Conservation (phyloP, 1,139 yeast genomes). For the Candida tetrigidarum region DNA sequence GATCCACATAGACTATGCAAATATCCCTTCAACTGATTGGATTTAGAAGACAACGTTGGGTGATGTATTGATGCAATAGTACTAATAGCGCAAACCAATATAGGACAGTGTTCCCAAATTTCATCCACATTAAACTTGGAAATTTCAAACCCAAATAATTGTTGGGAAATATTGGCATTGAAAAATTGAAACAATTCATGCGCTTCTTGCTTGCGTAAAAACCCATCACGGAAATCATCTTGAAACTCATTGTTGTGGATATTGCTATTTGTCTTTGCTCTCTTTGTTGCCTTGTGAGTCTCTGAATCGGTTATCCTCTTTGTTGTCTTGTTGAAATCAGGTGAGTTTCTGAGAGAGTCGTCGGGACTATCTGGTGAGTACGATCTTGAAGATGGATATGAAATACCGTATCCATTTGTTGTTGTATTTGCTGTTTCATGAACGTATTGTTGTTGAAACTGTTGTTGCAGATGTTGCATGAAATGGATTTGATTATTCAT, state of each 20-base stretch:
- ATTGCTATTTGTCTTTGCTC: conserved; percentile 9
- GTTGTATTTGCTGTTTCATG: neutral
- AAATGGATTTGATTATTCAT: conserved; percentile 23
- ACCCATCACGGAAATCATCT: conserved; percentile 41
- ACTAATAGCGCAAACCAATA: conserved; percentile 63
- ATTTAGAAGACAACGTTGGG: conserved; percentile 44
- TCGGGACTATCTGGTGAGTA: conserved; percentile 1
- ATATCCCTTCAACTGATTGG: conserved; percentile 40
- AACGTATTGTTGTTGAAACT: conserved; percentile 7
- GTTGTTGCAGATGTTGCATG: conserved; percentile 12
- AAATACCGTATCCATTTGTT: conserved; percentile 3
- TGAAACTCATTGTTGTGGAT: conserved; percentile 16
- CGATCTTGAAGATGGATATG: conserved; percentile 9
- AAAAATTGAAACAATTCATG: conserved; percentile 54
- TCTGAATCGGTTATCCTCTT: conserved; percentile 2
- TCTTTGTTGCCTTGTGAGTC: conserved; percentile 4
- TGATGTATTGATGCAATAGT: conserved; percentile 69
- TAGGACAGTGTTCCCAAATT: conserved; percentile 61
- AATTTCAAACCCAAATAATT: conserved; percentile 67
- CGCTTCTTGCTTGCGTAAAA: conserved; percentile 49
- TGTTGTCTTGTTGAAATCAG: neutral
- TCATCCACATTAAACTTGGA: conserved; percentile 52
- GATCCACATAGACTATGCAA: conserved; percentile 51
- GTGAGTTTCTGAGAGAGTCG: neutral
- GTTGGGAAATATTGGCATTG: conserved; percentile 61